Conservation (phyloP, 2,329 filamentous ascomycete genomes). For the Parastagonospora nodorum region DNA sequence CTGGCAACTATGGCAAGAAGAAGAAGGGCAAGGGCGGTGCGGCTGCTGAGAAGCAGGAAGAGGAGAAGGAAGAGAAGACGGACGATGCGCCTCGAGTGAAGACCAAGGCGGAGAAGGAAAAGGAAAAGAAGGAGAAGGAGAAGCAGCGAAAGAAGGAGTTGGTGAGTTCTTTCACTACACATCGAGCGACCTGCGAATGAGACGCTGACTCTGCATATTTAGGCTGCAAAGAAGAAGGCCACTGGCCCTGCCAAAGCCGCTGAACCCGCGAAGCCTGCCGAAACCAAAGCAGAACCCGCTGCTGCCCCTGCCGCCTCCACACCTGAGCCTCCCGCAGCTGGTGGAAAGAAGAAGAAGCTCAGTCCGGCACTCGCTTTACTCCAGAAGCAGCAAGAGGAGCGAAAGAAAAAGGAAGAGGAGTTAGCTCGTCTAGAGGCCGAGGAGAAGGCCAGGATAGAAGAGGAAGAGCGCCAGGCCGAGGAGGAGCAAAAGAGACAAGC, state of each 20-base stretch:
- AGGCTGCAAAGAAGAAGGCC: conserved; percentile 62
- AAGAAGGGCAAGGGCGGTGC: conserved; percentile 70
- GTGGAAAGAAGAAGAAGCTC: conserved; percentile 88
- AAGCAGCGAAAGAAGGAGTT: conserved; percentile 99
- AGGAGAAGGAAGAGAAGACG: conserved; percentile 45
- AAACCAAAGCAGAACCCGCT: conserved; percentile 42
- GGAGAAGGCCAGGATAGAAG: conserved; percentile 68
- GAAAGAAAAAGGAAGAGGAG: conserved; percentile 70
- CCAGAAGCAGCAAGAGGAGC: conserved; percentile 82
- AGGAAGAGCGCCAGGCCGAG: conserved; percentile 65
- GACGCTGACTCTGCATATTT: conserved; percentile 8
- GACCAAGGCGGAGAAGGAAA: conserved; percentile 98
- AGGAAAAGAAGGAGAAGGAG: conserved; percentile 95
- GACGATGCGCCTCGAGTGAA: conserved; percentile 63
- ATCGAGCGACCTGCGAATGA: background rate
- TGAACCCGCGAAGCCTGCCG: conserved; percentile 49
- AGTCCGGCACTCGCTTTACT: conserved; percentile 73
- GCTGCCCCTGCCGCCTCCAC: conserved; percentile 38
- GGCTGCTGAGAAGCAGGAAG: conserved; percentile 46
- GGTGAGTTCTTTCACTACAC: conserved; percentile 56
- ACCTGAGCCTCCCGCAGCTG: conserved; percentile 40
- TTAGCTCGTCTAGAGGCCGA: conserved; percentile 63
- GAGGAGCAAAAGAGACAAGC: conserved; percentile 74
- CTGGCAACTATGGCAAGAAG: conserved; percentile 66
- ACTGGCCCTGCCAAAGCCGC: conserved; percentile 54